These are phyloP conservation scores for Inga oerstediana DNA, from an alignment of 306 rosid species.

Conservation along the genomic window DNA sequence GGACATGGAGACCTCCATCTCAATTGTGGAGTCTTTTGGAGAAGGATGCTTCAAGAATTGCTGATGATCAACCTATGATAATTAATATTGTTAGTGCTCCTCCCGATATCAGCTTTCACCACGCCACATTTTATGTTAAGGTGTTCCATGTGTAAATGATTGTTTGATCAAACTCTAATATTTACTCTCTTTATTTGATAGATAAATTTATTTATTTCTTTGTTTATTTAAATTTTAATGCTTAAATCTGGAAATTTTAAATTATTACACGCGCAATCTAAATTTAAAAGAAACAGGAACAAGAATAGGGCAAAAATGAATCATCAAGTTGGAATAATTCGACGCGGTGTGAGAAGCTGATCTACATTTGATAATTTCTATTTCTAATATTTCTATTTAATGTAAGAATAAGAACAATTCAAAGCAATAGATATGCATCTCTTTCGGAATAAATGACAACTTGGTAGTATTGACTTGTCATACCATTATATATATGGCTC, in stretches of 20 bases:
- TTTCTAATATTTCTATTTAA: background rate
- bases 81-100: background rate
- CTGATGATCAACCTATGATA: background rate
- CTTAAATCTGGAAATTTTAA: too few species aligned
- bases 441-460: background rate
- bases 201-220: too few species aligned
- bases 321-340: background rate
- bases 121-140: background rate
- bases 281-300: too few species aligned
- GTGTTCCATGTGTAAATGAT: background rate
- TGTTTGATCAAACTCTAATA: background rate
- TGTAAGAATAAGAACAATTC: background rate
- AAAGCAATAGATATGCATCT: background rate
- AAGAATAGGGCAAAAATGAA: too few species aligned
- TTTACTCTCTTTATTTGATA: background rate
- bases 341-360: background rate
- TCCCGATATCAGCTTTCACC: background rate
- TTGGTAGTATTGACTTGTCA: background rate
- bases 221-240: too few species aligned
- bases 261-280: too few species aligned
- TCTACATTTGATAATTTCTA: background rate
- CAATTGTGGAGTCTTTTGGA: too few species aligned
- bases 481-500: too few species aligned
- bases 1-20: too few species aligned
- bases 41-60: too few species aligned